These are phyloP conservation scores for Ceratobasidium theobromae DNA, from an alignment of 1,284 basidiomycete species.

Conservation along the genomic window DNA sequence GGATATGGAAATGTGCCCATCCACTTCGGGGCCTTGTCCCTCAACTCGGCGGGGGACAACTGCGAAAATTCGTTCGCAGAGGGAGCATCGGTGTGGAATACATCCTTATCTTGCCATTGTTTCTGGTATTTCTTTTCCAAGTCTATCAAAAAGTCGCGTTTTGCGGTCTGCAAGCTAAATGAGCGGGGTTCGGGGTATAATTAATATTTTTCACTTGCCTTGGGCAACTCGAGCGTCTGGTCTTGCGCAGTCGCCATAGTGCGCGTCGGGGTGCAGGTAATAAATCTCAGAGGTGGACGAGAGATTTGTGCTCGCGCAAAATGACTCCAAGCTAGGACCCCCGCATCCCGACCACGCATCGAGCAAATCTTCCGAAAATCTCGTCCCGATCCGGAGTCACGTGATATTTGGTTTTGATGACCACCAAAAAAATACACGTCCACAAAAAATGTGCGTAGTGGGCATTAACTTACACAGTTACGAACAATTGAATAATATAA, in stretches of 20 bases:
- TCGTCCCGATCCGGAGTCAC: not conserved
- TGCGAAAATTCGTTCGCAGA: constrained; percentile 69
- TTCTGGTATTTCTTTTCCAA: constrained; percentile 54
- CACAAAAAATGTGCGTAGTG: too few relatives aligned
- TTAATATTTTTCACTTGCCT: not conserved
- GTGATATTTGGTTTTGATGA: too few relatives aligned
- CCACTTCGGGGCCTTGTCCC: constrained; percentile 86
- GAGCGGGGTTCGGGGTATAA: not conserved
- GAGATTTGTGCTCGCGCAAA: constrained; percentile 7
- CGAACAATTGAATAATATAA: too few relatives aligned
- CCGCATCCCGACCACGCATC: not conserved
- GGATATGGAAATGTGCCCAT: constrained; percentile 94
- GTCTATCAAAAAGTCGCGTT: constrained; percentile 57
- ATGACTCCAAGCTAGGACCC: constrained; percentile 11
- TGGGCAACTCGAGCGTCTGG: constrained; percentile 21
- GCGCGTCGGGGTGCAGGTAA: not conserved
- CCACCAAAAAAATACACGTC: too few relatives aligned
- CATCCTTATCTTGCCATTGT: constrained; percentile 48
- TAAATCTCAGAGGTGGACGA: not conserved
- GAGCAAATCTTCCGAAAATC: constrained; percentile 27
- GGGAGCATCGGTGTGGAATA: constrained; percentile 86
- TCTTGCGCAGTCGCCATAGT: constrained; percentile 22
- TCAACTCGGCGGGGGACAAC: constrained; percentile 54
- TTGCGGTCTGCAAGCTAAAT: constrained; percentile 48
- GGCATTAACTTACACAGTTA: too few relatives aligned